These are phyloP conservation scores for Aspergillus cristatus DNA, from an alignment of 495 filamentous ascomycete genomes.

Conservation along the genomic window DNA sequence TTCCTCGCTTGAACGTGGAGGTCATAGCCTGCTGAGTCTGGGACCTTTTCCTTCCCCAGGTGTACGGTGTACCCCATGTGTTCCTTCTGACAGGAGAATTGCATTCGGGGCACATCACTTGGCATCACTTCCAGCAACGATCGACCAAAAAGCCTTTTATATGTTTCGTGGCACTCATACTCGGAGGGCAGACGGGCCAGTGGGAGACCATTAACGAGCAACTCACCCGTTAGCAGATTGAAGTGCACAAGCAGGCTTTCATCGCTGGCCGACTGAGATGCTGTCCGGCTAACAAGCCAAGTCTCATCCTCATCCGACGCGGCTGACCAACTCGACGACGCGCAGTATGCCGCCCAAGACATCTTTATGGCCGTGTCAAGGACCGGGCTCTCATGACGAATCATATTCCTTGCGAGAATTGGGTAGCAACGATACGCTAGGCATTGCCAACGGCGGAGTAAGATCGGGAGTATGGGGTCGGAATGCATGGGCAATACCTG, in stretches of 20 bases:
- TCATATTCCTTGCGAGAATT: conserved; percentile 7
- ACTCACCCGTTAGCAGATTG: conserved; percentile 45
- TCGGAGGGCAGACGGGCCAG: conserved; percentile 38
- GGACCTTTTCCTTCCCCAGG: conserved; percentile 19
- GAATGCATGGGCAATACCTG: background rate
- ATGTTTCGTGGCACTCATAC: conserved; percentile 35
- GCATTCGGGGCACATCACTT: conserved; percentile 31
- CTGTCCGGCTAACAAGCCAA: conserved; percentile 5
- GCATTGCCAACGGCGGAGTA: conserved; percentile 20
- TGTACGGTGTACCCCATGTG: conserved; percentile 25
- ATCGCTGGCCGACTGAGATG: conserved; percentile 10
- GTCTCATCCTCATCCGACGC: background rate
- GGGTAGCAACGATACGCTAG: conserved; percentile 13
- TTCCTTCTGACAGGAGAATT: conserved; percentile 26
- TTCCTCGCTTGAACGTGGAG: conserved; percentile 12
- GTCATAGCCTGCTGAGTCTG: conserved; percentile 4
- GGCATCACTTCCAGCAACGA: conserved; percentile 31
- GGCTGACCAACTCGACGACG: conserved; percentile 14
- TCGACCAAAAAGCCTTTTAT: conserved; percentile 33
- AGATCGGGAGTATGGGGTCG: conserved; percentile 8
- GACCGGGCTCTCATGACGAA: conserved; percentile 6
- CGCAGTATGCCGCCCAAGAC: conserved; percentile 27
- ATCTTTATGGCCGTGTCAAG: conserved; percentile 27
- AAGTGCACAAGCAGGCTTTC: conserved; percentile 27
- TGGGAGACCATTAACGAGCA: conserved; percentile 48